Base-by-base conservation (phyloP, 2,329 filamentous ascomycete species). In the Fonsecaea erecta region DNA sequence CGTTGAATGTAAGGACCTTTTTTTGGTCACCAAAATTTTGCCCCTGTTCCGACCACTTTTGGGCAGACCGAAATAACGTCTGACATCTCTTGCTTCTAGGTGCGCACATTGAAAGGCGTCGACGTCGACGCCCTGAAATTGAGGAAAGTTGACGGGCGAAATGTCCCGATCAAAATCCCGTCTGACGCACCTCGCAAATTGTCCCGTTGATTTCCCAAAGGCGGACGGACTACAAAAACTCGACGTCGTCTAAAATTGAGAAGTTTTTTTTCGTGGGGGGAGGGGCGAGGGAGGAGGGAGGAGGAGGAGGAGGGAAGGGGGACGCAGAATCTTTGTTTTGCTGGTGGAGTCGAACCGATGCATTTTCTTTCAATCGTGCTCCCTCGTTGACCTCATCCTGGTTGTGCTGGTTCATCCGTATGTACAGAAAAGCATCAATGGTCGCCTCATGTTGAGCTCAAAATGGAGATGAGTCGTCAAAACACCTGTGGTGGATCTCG, bases 1-100 rank as follows among this genome's bases (percentile, higher is more conserved):
- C 73, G 48, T 55, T 77, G 26, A 76, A 77, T 69, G 75, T 77
- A 67, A 60, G 68, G 24, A 32, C 26, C 9, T 52, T 14, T 18
- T 52, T 14, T 52, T 3, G 14, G 52, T 53, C 16, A 7, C 8
- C 16, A 11, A 28, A 53, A 8, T 34, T 16, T n/a, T 24, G 21
- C 24, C 26, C 34, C 56, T 18, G 35, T 26, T 28, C 8, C 24
- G 24, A 28, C 8, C 21, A 48, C 11, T 18, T 48, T 48, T 9
- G 24, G 7, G 11, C n/a, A n/a, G n/a, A n/a, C n/a, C n/a, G n/a
- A n/a, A n/a, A n/a, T n/a, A n/a, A n/a, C n/a, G n/a, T n/a, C n/a
- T n/a, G n/a, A n/a, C n/a, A n/a, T n/a, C 35, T 7, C 12, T 21
- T 30, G 51, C 4, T 11, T 34, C 21, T 30, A 75, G 71, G 71